Conservation (phyloP, 208 protist species). For the Leishmania guyanensis region DNA sequence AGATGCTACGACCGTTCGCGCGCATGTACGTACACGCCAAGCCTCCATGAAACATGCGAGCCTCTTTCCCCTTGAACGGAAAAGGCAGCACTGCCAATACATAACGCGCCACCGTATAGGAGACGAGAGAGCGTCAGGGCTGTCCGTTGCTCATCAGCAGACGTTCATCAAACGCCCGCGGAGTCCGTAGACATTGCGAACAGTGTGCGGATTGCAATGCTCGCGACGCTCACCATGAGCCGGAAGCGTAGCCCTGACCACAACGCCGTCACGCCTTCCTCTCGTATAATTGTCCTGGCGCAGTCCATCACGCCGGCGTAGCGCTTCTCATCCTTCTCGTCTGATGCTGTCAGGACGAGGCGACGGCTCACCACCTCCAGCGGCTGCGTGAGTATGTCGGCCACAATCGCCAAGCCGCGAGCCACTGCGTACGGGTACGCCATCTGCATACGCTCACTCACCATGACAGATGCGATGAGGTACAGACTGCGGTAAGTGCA, state of each 20-base stretch:
- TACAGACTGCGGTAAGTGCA: slow-evolving; percentile 74
- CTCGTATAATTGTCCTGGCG: slow-evolving; percentile 58
- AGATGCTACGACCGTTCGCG: background rate
- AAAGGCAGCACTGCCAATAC: background rate
- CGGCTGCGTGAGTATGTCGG: slow-evolving; percentile 69
- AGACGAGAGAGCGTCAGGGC: background rate
- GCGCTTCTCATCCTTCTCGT: slow-evolving; percentile 34
- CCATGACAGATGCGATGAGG: slow-evolving; percentile 33
- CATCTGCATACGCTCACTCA: slow-evolving; percentile 40
- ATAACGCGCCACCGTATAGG: background rate
- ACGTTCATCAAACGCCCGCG: background rate
- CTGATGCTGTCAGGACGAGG: slow-evolving; percentile 71
- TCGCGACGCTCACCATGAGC: slow-evolving; percentile 37
- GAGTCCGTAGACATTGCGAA: slow-evolving; percentile 13
- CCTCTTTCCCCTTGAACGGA: background rate
- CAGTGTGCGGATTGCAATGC: slow-evolving; percentile 27
- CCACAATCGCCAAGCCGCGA: slow-evolving; percentile 55
- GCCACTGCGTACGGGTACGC: slow-evolving; percentile 58
- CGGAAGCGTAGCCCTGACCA: slow-evolving; percentile 68
- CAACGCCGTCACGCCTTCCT: slow-evolving; percentile 76
- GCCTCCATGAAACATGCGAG: background rate
- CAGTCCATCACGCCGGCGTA: slow-evolving; percentile 73
- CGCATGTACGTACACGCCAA: background rate
- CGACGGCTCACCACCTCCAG: slow-evolving; percentile 83
- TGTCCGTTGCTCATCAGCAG: background rate